Evolutionary conservation across 1,139 yeast species (phyloP).

Genomic region (Entelexis paramagnoliae): DNA sequence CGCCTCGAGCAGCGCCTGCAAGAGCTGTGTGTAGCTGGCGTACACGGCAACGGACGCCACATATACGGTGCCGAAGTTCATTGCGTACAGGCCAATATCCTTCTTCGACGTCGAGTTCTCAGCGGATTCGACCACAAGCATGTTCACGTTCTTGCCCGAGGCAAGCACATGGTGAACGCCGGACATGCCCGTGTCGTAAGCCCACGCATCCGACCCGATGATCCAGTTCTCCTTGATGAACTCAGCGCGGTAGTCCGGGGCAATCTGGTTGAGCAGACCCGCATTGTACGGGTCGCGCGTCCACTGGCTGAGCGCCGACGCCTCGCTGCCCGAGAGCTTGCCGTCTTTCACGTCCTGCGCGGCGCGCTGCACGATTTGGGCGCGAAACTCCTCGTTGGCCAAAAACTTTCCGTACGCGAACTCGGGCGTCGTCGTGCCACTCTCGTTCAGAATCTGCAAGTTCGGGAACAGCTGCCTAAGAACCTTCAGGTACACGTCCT

Average conservation of each 20-base stretch:
- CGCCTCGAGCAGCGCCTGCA: slow-evolving; percentile 84
- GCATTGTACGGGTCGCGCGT: slow-evolving; percentile 32
- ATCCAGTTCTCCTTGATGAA: slow-evolving; percentile 44
- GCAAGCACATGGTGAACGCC: slow-evolving; percentile 81
- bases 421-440: slow-evolving; percentile 49
- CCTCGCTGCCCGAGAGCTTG: slow-evolving; percentile 41
- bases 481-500: slow-evolving; percentile 69
- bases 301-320: slow-evolving; percentile 62
- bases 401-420: slow-evolving; percentile 76
- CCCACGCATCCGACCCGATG: slow-evolving; percentile 91
- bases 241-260: slow-evolving; percentile 4
- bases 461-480: slow-evolving; percentile 53
- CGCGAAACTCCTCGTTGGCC: slow-evolving; percentile 39
- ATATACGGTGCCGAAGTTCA: slow-evolving; percentile 83
- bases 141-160: slow-evolving; percentile 67
- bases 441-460: slow-evolving; percentile 50
- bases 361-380: slow-evolving; percentile 42
- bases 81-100: slow-evolving; percentile 88
- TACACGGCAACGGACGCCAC: slow-evolving; percentile 94
- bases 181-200: slow-evolving; percentile 82
- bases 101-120: slow-evolving; percentile 61
- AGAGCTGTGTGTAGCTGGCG: slow-evolving; percentile 83
- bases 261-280: slow-evolving; percentile 31
- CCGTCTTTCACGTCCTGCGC: slow-evolving; percentile 42
- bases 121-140: slow-evolving; percentile 84